Conservation (phyloP, 805 yeast species). For the Sugiyamaella boreocaroliniensis region DNA sequence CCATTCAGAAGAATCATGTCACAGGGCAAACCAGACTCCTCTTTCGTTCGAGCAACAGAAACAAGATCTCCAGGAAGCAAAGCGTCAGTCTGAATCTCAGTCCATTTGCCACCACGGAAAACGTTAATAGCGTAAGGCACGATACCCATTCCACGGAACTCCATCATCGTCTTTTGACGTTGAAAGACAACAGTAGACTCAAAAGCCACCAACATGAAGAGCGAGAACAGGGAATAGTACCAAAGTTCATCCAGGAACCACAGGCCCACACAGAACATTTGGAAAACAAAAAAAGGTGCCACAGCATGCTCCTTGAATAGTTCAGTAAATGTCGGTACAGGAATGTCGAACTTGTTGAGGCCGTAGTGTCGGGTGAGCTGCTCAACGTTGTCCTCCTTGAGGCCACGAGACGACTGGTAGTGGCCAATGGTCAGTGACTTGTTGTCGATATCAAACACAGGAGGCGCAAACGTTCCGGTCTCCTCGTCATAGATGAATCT, state of each 20-base stretch:
- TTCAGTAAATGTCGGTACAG: constrained; percentile 85
- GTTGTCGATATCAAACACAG: constrained; percentile 61
- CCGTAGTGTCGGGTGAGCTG: constrained; percentile 60
- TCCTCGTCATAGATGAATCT: constrained; percentile 66
- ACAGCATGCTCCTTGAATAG: constrained; percentile 95
- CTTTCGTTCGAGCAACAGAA: constrained; percentile 79
- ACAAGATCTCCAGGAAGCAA: constrained; percentile 86
- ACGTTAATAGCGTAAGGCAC: constrained; percentile 79
- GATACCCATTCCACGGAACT: constrained; percentile 95
- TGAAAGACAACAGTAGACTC: constrained; percentile 94
- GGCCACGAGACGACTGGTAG: constrained; percentile 52
- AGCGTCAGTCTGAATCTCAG: constrained; percentile 58
- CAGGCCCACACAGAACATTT: constrained; percentile 87
- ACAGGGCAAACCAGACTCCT: constrained; percentile 90
- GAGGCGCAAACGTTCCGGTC: constrained; percentile 62
- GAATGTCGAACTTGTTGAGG: constrained; percentile 83
- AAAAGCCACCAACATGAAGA: constrained; percentile 87
- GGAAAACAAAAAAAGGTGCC: constrained; percentile 96
- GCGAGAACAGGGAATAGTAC: constrained; percentile 87
- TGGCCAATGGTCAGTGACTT: constrained; percentile 48
- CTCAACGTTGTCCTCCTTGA: constrained; percentile 29
- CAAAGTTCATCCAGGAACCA: constrained; percentile 97
- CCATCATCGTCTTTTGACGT: constrained; percentile 88
- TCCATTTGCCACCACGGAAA: constrained; percentile 67
- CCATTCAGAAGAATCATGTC: constrained; percentile 84